Evolutionary conservation across 345 rosid species (phyloP), one percentile per base, ranked within the genome.

Genomic region (Aquilaria yunnanensis): DNA sequence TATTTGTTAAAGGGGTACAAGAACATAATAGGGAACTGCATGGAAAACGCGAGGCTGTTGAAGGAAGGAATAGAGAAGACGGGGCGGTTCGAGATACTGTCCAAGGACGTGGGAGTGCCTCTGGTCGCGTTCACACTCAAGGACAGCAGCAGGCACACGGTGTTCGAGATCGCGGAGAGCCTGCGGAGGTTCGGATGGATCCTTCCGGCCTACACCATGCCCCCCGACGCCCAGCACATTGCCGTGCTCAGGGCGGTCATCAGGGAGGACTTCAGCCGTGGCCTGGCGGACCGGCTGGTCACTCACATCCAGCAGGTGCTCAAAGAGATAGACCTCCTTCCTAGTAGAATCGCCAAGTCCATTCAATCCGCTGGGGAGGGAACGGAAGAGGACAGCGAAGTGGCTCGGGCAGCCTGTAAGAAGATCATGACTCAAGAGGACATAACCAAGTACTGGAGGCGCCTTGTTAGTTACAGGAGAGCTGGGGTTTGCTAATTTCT

Each of bases 151-250:
- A 45, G 55, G 5, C 78, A 84, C 72, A 76, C 77, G 0, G 94
- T 80, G 69, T 87, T 84, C 57, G 83, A 87, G 78, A 74, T 87
- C 7, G 68, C 94, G 0, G 94, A 87, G 47, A 56, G 29, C 57
- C 60, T 87, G 45, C 67, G 90, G 23, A 77, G 81, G n/a, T 87
- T 75, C 34, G 86, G 94, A 2, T 87, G 94, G 88, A 87, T 87
- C 51, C 66, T 87, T 64, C 93, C 88, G 0, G 90, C 93, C 50
- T 86, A 86, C 69, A 80, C 94, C 2, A 87, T 87, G 93, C 92
- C 92, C 12, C 76, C 92, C 1, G 81, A 86, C 56, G 94, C 90
- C 14, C 73, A 82, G 32, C 82, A 87, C 60, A 37, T 87, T 2
- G 84, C 90, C 0, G 90, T 87, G 32, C 85, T 87, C 0, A 80